Evolutionary conservation across 495 filamentous ascomycete genomes (phyloP).

Genomic region (Tuber microsphaerosporum): DNA sequence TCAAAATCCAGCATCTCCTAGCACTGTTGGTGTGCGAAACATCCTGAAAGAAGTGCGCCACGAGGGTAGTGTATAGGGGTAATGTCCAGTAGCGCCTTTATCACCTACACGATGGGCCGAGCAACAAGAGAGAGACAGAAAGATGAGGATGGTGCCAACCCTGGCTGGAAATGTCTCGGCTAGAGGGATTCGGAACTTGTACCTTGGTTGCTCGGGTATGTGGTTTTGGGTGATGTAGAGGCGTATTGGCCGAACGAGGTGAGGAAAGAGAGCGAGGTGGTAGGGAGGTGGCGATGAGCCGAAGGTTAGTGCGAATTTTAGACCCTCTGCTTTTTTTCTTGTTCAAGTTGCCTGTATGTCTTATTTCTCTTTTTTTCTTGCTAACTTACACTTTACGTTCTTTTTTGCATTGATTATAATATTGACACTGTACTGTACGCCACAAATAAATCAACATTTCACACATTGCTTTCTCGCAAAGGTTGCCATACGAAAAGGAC

Average conservation of each 20-base stretch:
- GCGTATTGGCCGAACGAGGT: background rate
- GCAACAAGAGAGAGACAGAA: too few species aligned
- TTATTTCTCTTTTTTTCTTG: background rate
- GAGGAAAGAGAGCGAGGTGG: too few species aligned
- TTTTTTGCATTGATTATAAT: background rate
- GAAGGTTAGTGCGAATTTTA: too few species aligned
- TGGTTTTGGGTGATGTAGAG: constrained; percentile 47
- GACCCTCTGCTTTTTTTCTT: background rate
- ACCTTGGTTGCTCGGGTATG: constrained; percentile 48
- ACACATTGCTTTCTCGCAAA: background rate
- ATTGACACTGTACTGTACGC: background rate
- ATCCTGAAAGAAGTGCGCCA: constrained; percentile 49
- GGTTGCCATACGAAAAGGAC: too few species aligned
- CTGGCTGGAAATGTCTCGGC: constrained; percentile 46
- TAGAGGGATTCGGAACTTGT: constrained; percentile 51
- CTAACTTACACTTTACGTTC: background rate
- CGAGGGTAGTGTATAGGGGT: constrained; percentile 50
- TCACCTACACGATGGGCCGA: too few species aligned
- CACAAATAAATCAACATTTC: background rate
- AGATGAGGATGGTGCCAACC: too few species aligned
- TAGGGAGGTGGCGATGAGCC: too few species aligned
- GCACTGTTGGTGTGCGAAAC: constrained; percentile 49
- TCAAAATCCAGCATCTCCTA: constrained; percentile 44
- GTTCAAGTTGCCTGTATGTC: background rate
- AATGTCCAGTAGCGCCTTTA: constrained; percentile 49